Conservation (phyloP, 108 stramenopile species). For the Cyclostephanos invisitatus region DNA sequence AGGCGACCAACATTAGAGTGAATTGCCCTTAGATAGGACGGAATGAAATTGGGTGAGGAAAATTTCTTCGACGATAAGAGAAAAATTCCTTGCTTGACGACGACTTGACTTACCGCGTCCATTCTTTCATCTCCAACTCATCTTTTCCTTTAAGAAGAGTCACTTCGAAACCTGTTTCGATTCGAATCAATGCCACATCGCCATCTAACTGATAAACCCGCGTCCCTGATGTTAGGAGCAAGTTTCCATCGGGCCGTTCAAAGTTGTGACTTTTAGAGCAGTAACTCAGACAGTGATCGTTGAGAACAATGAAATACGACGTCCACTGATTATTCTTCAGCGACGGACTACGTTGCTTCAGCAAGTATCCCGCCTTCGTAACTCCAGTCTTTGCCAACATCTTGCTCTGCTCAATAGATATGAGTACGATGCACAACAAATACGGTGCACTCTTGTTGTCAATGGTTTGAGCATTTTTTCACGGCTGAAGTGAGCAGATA, state of each 20-base stretch:
- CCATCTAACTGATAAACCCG: conserved; percentile 28
- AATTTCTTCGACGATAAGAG: background rate
- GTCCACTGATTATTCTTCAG: conserved; percentile 22
- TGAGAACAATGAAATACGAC: conserved; percentile 37
- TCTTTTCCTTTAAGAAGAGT: conserved; percentile 27
- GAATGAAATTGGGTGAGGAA: background rate
- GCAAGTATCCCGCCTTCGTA: conserved; percentile 39
- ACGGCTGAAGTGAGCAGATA: no score
- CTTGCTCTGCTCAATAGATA: background rate
- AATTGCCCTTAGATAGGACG: conserved; percentile 14
- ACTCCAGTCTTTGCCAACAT: conserved; percentile 34
- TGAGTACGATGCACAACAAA: background rate
- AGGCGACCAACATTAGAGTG: conserved; percentile 18
- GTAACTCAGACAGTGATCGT: conserved; percentile 33
- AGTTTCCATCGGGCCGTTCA: conserved; percentile 22
- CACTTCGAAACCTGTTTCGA: conserved; percentile 35
- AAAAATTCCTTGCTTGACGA: background rate
- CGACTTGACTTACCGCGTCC: conserved; percentile 26
- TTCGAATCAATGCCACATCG: conserved; percentile 37
- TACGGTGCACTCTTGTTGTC: no score
- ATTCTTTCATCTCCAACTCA: conserved; percentile 26
- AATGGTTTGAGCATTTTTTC: no score
- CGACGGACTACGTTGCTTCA: conserved; percentile 28
- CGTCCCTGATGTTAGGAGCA: conserved; percentile 31
- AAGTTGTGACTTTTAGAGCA: conserved; percentile 31